A percentile compares a stretch with the other conserved stretches of the same genome.
Evolutionary conservation across 495 filamentous ascomycete species (phyloP).

Genomic region (Penicillium salamii): DNA sequence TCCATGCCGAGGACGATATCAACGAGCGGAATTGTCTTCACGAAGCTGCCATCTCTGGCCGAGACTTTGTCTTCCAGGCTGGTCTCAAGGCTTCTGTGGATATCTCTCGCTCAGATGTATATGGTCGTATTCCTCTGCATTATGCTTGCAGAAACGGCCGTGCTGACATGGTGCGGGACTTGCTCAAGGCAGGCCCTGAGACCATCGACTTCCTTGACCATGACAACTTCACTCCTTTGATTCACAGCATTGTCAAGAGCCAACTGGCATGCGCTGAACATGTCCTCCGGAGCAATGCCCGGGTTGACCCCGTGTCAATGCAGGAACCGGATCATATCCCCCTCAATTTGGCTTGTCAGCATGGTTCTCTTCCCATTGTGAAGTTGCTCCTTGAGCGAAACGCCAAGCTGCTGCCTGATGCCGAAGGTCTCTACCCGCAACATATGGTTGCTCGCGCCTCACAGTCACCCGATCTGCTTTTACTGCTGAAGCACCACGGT

Average conservation of each 20-base stretch:
- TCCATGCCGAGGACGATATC: conserved; percentile 90
- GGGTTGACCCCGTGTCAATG: conserved; percentile 69
- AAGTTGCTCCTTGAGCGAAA: conserved; percentile 75
- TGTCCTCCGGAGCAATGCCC: conserved; percentile 67
- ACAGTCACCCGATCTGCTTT: conserved; percentile 69
- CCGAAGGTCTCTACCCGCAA: conserved; percentile 95
- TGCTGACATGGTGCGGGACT: conserved; percentile 73
- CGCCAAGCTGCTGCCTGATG: conserved; percentile 80
- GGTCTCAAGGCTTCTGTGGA: conserved; percentile 70
- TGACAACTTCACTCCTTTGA: conserved; percentile 94
- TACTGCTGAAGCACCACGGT: conserved; percentile 78
- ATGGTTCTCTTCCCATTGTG: conserved; percentile 79
- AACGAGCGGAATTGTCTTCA: conserved; percentile 96
- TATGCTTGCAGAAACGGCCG: conserved; percentile 95
- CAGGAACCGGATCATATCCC: conserved; percentile 85
- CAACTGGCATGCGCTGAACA: conserved; percentile 74
- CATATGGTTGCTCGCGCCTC: conserved; percentile 93
- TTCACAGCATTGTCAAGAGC: conserved; percentile 88
- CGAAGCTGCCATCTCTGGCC: conserved; percentile 88
- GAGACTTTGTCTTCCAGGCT: conserved; percentile 67
- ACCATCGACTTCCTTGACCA: conserved; percentile 88
- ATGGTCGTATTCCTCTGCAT: conserved; percentile 89
- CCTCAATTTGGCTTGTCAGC: conserved; percentile 89
- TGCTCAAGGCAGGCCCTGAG: conserved; percentile 57
- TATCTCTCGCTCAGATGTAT: conserved; percentile 80